Conservation (phyloP, 805 yeast genomes). For the Wickerhamomyces alni region DNA sequence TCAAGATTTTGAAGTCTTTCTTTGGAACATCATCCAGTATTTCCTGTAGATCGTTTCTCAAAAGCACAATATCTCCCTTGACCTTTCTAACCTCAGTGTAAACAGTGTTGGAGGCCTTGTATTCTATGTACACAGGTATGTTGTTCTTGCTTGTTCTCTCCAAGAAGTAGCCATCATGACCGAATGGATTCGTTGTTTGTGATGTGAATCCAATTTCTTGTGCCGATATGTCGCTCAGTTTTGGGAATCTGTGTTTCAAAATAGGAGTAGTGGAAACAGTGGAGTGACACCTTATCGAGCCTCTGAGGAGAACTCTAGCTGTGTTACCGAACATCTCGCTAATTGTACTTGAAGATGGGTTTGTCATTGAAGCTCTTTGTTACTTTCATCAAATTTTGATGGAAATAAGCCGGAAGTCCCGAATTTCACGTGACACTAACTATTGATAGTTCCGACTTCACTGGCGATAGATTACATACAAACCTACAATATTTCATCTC, state of each 20-base stretch:
- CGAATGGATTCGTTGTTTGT: conserved; percentile 18
- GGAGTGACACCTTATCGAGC: conserved; percentile 11
- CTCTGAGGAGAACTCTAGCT: neutral
- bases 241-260: conserved; percentile 19
- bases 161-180: conserved; percentile 27
- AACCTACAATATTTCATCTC: too few relatives aligned
- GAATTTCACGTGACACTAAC: too few relatives aligned
- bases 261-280: conserved; percentile 2
- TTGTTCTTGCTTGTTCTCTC: conserved; percentile 55
- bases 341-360: neutral
- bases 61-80: conserved; percentile 57
- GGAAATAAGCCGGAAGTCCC: too few relatives aligned
- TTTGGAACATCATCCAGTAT: conserved; percentile 42
- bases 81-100: conserved; percentile 71
- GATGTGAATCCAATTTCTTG: conserved; percentile 22
- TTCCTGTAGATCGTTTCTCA: conserved; percentile 59
- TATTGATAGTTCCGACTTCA: too few relatives aligned
- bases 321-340: neutral
- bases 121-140: conserved; percentile 75
- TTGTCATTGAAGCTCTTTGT: too few relatives aligned
- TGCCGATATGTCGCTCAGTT: conserved; percentile 23
- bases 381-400: neutral
- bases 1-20: conserved; percentile 40
- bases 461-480: too few relatives aligned
- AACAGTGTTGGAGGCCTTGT: conserved; percentile 53